Conservation (phyloP, 2,329 filamentous ascomycete genomes). For the Thermochaetoides dissita region DNA sequence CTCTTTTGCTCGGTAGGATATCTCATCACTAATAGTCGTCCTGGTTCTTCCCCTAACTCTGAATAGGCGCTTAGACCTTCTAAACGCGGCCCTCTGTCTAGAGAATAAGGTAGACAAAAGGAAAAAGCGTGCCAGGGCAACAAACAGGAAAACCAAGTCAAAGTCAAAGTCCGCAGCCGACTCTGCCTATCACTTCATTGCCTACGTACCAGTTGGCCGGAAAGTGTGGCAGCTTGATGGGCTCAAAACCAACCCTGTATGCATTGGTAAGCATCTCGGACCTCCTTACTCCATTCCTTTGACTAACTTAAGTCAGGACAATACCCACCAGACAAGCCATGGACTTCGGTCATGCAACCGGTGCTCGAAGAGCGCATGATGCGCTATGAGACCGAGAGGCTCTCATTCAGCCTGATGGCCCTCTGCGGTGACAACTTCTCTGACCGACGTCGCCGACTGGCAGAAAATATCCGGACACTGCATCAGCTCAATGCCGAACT, state of each 20-base stretch:
- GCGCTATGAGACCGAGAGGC: conserved; percentile 47
- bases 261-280: conserved; percentile 32
- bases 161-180: conserved; percentile 31
- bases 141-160: conserved; percentile 20
- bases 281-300: conserved; percentile 3
- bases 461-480: conserved; percentile 23
- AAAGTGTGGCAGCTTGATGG: conserved; percentile 84
- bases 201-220: conserved; percentile 64
- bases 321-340: conserved; percentile 33
- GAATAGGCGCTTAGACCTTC: conserved; percentile 56
- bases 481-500: too few species aligned
- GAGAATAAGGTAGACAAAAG: conserved; percentile 39
- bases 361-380: conserved; percentile 56
- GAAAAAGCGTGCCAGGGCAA: conserved; percentile 12
- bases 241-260: conserved; percentile 55
- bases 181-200: conserved; percentile 75
- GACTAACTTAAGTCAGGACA: conserved; percentile 18
- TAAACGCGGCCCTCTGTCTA: conserved; percentile 55
- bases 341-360: conserved; percentile 51
- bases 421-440: conserved; percentile 53
- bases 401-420: conserved; percentile 67
- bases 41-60: conserved; percentile 2
- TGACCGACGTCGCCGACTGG: conserved; percentile 33
- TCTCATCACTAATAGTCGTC: background rate
- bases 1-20: conserved; percentile 56